Conservation (phyloP, 768 basidiomycete genomes). For the Auricularia cornea region DNA sequence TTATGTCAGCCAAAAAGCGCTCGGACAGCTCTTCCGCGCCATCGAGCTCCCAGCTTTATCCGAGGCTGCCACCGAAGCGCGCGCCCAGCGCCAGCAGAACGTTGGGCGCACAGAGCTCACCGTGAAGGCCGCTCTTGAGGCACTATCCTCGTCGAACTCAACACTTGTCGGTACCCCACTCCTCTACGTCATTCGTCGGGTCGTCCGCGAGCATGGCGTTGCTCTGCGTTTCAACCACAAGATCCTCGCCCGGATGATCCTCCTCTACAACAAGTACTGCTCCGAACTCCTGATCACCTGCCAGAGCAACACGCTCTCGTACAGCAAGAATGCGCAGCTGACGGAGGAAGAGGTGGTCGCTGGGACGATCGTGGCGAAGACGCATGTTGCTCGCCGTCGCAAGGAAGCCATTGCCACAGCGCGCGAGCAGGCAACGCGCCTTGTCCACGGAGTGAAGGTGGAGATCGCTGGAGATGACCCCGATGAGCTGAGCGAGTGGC, state of each 20-base stretch:
- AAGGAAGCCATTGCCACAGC: conserved; percentile 43
- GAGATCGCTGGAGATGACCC: conserved; percentile 45
- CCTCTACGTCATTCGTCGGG: neutral
- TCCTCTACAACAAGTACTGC: conserved; percentile 30
- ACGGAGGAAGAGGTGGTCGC: conserved; percentile 58
- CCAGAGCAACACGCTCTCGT: conserved; percentile 37
- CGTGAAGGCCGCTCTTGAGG: conserved; percentile 28
- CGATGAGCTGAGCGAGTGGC: conserved; percentile 28
- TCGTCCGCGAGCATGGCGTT: neutral
- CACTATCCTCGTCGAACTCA: conserved; percentile 22
- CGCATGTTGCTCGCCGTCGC: conserved; percentile 46
- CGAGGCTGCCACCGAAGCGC: conserved; percentile 14
- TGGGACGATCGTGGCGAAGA: conserved; percentile 59
- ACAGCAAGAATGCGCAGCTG: conserved; percentile 32
- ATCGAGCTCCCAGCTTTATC: conserved; percentile 43
- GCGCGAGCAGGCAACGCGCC: conserved; percentile 44
- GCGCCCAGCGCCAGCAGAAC: conserved; percentile 15
- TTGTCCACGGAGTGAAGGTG: conserved; percentile 42
- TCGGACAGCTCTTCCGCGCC: conserved; percentile 54
- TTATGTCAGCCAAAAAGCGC: conserved; percentile 46
- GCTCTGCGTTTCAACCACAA: neutral
- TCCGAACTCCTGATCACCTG: conserved; percentile 43
- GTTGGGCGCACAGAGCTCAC: conserved; percentile 14
- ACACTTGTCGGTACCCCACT: neutral
- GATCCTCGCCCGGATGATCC: neutral